Conservation (phyloP, 345 rosid genomes). For the Eutrema japonicum region DNA sequence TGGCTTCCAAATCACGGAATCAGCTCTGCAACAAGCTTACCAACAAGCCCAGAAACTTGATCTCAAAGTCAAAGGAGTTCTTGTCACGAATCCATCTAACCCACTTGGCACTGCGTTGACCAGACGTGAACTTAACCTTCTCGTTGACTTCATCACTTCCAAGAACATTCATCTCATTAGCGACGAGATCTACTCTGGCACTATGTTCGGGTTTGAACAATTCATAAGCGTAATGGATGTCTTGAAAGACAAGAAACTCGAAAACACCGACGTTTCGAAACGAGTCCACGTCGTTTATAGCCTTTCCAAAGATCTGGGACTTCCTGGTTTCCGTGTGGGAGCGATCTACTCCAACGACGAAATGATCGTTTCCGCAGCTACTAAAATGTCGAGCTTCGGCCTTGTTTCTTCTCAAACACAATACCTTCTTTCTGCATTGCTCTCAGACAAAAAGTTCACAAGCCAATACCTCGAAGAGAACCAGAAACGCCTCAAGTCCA, state of each 20-base stretch:
- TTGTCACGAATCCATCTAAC: slow-evolving; percentile 83
- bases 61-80: slow-evolving; percentile 74
- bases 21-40: slow-evolving; percentile 71
- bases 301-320: slow-evolving; percentile 80
- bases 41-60: slow-evolving; percentile 62
- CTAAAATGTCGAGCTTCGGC: slow-evolving; percentile 90
- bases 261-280: slow-evolving; percentile 54
- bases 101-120: slow-evolving; percentile 76
- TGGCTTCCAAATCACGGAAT: slow-evolving; percentile 60
- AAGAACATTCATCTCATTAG: slow-evolving; percentile 73
- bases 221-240: slow-evolving; percentile 74
- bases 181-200: slow-evolving; percentile 85
- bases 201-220: slow-evolving; percentile 68
- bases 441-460: slow-evolving; percentile 76
- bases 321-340: slow-evolving; percentile 87
- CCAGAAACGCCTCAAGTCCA: slow-evolving; percentile 55
- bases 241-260: slow-evolving; percentile 55
- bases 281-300: slow-evolving; percentile 75
- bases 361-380: slow-evolving; percentile 68
- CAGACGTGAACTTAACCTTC: slow-evolving; percentile 65
- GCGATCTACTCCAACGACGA: slow-evolving; percentile 80
- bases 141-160: slow-evolving; percentile 58
- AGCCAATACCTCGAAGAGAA: slow-evolving; percentile 62
- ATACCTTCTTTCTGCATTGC: slow-evolving; percentile 63
- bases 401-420: slow-evolving; percentile 84